Evolutionary conservation across 208 protist genomes (phyloP).

Genomic region (Trypanosoma mega): DNA sequence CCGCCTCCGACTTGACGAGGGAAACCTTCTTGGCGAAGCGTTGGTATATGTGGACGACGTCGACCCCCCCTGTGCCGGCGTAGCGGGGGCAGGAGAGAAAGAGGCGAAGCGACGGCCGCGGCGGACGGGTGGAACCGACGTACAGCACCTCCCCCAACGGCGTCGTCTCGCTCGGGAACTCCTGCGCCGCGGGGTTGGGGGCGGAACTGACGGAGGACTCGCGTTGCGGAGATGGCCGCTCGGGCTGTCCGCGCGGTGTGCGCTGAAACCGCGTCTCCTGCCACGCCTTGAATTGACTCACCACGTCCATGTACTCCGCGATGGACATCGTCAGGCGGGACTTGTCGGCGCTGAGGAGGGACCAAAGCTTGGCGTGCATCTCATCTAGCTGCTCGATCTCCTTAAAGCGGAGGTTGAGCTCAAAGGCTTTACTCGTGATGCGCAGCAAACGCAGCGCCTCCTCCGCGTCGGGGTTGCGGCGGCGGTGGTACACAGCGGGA

Average conservation of each 20-base stretch:
- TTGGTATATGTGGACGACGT: slow-evolving; percentile 62
- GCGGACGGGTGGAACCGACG: slow-evolving; percentile 37
- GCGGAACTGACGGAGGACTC: slow-evolving; percentile 18
- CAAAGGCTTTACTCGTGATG: slow-evolving; percentile 70
- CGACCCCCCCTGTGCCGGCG: slow-evolving; percentile 35
- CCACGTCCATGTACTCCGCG: slow-evolving; percentile 56
- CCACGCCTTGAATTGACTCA: slow-evolving; percentile 46
- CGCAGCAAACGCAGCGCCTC: slow-evolving; percentile 46
- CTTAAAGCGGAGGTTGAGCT: slow-evolving; percentile 73
- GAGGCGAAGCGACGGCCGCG: slow-evolving; percentile 52
- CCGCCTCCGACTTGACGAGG: slow-evolving; percentile 78
- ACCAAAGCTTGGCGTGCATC: slow-evolving; percentile 71
- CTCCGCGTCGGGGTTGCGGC: slow-evolving; percentile 47
- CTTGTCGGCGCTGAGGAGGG: slow-evolving; percentile 50
- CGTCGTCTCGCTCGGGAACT: slow-evolving; percentile 30
- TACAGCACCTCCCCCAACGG: slow-evolving; percentile 55
- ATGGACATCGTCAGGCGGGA: slow-evolving; percentile 47
- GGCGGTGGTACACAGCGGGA: slow-evolving; percentile 61
- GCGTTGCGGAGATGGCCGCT: slow-evolving; percentile 16
- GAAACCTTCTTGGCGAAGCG: slow-evolving; percentile 84
- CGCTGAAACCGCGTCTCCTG: slow-evolving; percentile 17
- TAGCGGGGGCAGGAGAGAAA: slow-evolving; percentile 74
- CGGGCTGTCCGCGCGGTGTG: slow-evolving; percentile 1
- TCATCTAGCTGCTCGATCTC: slow-evolving; percentile 80
- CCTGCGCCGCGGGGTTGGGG: slow-evolving; percentile 14